Conservation (phyloP, 768 basidiomycete species). For the Termitomyces sp. region DNA sequence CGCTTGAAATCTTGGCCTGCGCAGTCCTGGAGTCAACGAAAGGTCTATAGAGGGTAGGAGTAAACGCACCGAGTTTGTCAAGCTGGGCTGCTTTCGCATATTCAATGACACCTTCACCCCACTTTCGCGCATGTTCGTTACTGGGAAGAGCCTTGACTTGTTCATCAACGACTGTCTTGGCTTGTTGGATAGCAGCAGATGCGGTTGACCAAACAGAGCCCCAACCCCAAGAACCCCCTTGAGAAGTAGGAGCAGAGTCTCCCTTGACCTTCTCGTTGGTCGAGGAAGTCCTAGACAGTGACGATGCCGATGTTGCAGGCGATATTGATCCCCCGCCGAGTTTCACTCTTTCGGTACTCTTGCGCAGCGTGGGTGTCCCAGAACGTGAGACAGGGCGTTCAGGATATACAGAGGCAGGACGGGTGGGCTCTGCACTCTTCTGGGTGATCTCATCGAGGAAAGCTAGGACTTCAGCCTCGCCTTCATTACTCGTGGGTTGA, state of each 20-base stretch:
- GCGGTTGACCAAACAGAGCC: constrained; percentile 87
- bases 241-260: constrained; percentile 13
- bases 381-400: constrained; percentile 61
- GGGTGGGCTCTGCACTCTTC: constrained; percentile 80
- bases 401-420: constrained; percentile 44
- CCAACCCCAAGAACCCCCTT: constrained; percentile 68
- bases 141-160: constrained; percentile 85
- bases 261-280: constrained; percentile 20
- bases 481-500: constrained; percentile 32
- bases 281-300: constrained; percentile 29
- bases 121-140: constrained; percentile 85
- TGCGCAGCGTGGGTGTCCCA: constrained; percentile 67
- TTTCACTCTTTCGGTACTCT: constrained; percentile 74
- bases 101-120: constrained; percentile 80
- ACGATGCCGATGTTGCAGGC: constrained; percentile 38
- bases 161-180: constrained; percentile 85
- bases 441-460: constrained; percentile 95
- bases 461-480: constrained; percentile 82
- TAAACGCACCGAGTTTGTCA: constrained; percentile 75
- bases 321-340: constrained; percentile 48
- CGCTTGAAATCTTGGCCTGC: constrained; percentile 74
- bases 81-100: constrained; percentile 89
- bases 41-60: neutral
- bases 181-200: constrained; percentile 83
- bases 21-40: constrained; percentile 1